phyloP scores from a whole-genome alignment of 306 rosid species.

The Neltuma alba region DNA sequence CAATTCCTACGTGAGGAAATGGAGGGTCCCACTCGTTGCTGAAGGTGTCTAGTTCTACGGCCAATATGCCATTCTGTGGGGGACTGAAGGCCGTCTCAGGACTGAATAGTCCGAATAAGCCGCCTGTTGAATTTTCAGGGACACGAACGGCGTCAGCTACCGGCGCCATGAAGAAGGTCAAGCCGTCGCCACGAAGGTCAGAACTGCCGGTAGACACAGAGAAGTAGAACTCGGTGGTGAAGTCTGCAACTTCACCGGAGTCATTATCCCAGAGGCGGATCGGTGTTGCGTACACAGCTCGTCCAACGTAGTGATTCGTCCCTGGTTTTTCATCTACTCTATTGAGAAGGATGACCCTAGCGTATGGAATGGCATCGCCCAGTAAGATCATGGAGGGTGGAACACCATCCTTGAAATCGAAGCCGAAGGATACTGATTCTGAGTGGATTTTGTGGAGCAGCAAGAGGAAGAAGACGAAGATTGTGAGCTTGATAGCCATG shows the following conservation, averaged over 20 bases:
- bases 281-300: too few relatives aligned
- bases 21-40: conserved; percentile 53
- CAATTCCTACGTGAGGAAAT: conserved; percentile 52
- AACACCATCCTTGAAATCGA: conserved; percentile 1
- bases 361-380: too few relatives aligned
- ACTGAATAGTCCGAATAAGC: conserved; percentile 32
- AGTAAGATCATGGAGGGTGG: too few relatives aligned
- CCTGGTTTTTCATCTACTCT: too few relatives aligned
- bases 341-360: too few relatives aligned
- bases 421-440: conserved; percentile 24
- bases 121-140: conserved; percentile 39
- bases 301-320: not conserved
- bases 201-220: not conserved
- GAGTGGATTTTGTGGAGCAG: not conserved
- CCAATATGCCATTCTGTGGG: conserved; percentile 37
- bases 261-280: too few relatives aligned
- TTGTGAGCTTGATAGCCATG: too few relatives aligned
- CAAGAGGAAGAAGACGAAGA: not conserved
- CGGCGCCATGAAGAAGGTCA: conserved; percentile 54
- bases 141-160: conserved; percentile 8
- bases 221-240: conserved; percentile 15
- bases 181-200: conserved; percentile 39
- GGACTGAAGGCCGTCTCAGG: not conserved
- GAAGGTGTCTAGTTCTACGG: conserved; percentile 57
- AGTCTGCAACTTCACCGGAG: not conserved